Conservation (phyloP, 345 rosid genomes). For the Dimocarpus longan region DNA sequence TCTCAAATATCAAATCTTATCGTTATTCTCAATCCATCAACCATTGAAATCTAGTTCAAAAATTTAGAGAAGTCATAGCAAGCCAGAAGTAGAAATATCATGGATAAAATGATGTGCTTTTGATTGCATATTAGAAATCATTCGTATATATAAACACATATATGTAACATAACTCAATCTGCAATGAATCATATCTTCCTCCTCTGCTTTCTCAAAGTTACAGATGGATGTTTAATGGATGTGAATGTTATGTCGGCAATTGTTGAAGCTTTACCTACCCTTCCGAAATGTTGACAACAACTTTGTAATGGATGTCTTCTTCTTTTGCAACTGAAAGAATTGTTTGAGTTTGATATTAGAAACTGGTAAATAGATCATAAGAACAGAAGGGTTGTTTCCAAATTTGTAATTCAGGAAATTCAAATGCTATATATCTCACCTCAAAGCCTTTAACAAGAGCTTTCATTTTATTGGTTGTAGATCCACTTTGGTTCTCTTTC, state of each 20-base stretch:
- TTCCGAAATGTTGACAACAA: conserved; percentile 26
- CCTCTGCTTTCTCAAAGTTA: not conserved
- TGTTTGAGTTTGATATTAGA: conserved; percentile 1
- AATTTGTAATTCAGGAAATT: not conserved
- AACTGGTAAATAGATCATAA: not conserved
- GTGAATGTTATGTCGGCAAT: not conserved
- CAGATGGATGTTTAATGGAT: not conserved
- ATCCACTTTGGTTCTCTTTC: conserved; percentile 26
- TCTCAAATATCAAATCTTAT: not conserved
- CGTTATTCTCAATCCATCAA: not conserved
- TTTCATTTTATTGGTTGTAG: conserved; percentile 26
- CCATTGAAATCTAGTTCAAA: not conserved
- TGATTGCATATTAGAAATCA: not conserved
- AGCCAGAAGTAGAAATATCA: not conserved
- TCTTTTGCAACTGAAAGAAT: conserved; percentile 38
- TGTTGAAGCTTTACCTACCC: conserved; percentile 22
- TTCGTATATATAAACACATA: not conserved
- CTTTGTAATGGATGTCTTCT: conserved; percentile 29
- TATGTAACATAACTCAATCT: not conserved
- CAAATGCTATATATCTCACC: conserved; percentile 25
- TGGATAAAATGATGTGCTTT: not conserved
- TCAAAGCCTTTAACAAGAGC: conserved; percentile 32
- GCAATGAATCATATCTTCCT: not conserved
- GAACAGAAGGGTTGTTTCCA: not conserved
- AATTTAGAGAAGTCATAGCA: not conserved